Evolutionary conservation across 495 filamentous ascomycete species (phyloP), one percentile per base, ranked within the genome.

Genomic region (Penicillium simplicissimum): DNA sequence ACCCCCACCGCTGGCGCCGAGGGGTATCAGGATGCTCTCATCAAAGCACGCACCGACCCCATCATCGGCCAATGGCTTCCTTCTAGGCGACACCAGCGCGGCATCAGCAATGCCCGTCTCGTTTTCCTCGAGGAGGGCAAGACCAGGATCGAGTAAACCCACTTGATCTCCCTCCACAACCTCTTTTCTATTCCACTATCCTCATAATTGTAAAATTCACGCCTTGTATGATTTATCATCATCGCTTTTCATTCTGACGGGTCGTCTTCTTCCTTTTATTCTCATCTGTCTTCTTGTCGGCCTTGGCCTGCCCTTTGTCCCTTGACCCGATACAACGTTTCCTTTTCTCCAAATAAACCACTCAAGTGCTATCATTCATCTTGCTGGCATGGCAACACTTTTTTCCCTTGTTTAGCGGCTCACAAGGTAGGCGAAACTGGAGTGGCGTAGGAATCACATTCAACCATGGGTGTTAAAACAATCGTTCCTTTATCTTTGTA

Each of bases 121-220:
- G 85, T 89, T 49, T 91, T 90, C 71, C 77, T 96, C 40, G 94
- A 97, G 73, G 94, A 98, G 69, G 94, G 94, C 17, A 98, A 98
- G 82, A 97, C 96, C 79, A 90, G 94, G 76, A 92, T 95, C 63
- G 93, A 97, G 71, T 96, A 77, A 67, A 57, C 37, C 53, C 28
- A 52, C 38, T 51, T 49, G 19, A 8, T 17, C 38, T 43, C 25
- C 10, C 15, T 40, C 31, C 33, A 14, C 23, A 45, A 33, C 42
- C 51, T 35, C 35, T 51, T 43, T n/a, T 37, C 36, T 33, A 21
- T 25, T 31, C 51, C 54, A 57, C 52, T 55, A 48, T 57, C 25
- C 45, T 58, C 55, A 62, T 45, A 57, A 59, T 54, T 63, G 56
- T 65, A 64, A 33, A 66, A 58, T 60, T 57, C 59, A 72, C 49